phyloP scores from a whole-genome alignment of 2,329 filamentous ascomycete species.

The Nemania bipapillata region DNA sequence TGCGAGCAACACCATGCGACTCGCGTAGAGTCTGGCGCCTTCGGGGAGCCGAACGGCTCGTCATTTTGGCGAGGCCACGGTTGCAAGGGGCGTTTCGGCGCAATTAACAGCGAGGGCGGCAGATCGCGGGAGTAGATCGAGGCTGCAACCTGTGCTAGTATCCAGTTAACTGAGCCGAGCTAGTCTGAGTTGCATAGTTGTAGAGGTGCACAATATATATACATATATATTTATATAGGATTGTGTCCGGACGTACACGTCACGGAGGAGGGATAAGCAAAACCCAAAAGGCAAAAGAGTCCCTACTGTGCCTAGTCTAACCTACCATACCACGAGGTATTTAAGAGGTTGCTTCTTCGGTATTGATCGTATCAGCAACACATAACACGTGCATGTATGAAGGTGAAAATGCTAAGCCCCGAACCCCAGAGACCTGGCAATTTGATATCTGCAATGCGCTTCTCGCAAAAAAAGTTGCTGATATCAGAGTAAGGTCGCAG shows the following conservation, averaged over 20 bases:
- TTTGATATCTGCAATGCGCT: slow-evolving; percentile 10
- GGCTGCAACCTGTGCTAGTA: slow-evolving; percentile 14
- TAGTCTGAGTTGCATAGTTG: neutral
- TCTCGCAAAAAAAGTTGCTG: slow-evolving; percentile 18
- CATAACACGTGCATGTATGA: slow-evolving; percentile 3
- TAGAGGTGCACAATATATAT: neutral
- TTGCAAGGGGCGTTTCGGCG: slow-evolving; percentile 40
- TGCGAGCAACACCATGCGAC: slow-evolving; percentile 55
- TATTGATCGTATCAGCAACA: slow-evolving; percentile 10
- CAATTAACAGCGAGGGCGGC: slow-evolving; percentile 9
- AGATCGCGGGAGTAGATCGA: slow-evolving; percentile 1
- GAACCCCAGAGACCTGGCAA: neutral
- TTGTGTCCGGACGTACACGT: no score
- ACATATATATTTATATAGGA: no score
- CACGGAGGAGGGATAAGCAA: no score
- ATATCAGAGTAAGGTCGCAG: neutral
- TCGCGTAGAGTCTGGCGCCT: slow-evolving; percentile 61
- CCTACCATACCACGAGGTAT: slow-evolving; percentile 28
- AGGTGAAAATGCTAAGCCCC: slow-evolving; percentile 7
- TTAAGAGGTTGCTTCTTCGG: slow-evolving; percentile 11
- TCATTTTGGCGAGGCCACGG: slow-evolving; percentile 53
- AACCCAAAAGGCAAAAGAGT: neutral
- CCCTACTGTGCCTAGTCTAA: neutral
- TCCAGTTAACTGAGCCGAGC: slow-evolving; percentile 13
- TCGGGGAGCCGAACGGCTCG: slow-evolving; percentile 55